phyloP scores from a whole-genome alignment of 73 alveolate genomes.

The Paramecium sonneborni region DNA sequence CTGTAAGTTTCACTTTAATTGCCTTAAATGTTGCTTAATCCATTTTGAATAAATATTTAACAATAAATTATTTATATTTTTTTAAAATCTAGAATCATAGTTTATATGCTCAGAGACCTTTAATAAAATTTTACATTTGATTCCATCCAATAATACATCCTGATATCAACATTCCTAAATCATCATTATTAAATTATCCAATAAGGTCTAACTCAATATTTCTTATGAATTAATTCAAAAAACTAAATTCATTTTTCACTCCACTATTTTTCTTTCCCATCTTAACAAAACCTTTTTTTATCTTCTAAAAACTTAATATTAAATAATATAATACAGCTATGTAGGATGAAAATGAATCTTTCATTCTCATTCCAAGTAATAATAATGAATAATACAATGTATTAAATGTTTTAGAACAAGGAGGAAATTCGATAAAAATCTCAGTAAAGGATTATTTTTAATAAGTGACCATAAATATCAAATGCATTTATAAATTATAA shows the following conservation, averaged over 20 bases:
- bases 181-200: background rate
- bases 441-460: slow-evolving; percentile 21
- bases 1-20: background rate
- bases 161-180: background rate
- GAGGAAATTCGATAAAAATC: background rate
- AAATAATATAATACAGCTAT: background rate
- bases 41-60: background rate
- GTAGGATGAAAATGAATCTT: slow-evolving; percentile 23
- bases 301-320: background rate
- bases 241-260: background rate
- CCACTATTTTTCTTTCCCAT: background rate
- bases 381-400: background rate
- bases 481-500: background rate
- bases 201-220: background rate
- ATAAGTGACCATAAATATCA: background rate
- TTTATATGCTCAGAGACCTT: slow-evolving; percentile 17
- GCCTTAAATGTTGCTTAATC: background rate
- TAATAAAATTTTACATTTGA: background rate
- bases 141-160: slow-evolving; percentile 29
- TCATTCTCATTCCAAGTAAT: slow-evolving; percentile 14
- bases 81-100: background rate
- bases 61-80: too few species aligned
- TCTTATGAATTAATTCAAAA: background rate
- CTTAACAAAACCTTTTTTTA: background rate
- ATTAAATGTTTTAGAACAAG: background rate